A percentile compares a stretch with the other conserved stretches of the same genome.
phyloP scores from a whole-genome alignment of 208 protist genomes.

The Trypanosoma vivax region DNA sequence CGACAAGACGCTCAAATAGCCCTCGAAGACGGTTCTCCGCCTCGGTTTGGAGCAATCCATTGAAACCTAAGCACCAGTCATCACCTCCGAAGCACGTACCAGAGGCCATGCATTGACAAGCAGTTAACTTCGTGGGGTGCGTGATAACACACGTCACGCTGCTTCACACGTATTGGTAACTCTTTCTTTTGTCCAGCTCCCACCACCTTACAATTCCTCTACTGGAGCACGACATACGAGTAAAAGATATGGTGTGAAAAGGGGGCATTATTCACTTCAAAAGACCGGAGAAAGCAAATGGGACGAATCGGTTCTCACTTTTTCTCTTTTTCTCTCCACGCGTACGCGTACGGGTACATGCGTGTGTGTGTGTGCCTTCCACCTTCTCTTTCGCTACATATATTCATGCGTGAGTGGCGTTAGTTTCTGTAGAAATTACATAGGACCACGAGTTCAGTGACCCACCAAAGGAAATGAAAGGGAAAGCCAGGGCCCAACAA shows the following conservation, averaged over 20 bases:
- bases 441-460: too few species aligned
- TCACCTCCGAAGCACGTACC: not conserved
- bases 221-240: too few species aligned
- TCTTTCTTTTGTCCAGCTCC: not conserved
- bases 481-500: too few species aligned
- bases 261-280: too few species aligned
- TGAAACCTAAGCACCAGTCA: conserved; percentile 29
- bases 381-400: conserved; percentile 1
- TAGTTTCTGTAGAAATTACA: too few species aligned
- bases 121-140: not conserved
- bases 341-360: not conserved
- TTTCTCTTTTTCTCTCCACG: not conserved
- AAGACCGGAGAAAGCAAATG: too few species aligned
- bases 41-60: conserved; percentile 26
- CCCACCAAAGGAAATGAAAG: too few species aligned
- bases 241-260: too few species aligned
- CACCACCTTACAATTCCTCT: too few species aligned
- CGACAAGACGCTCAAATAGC: conserved; percentile 36
- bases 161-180: not conserved
- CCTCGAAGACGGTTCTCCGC: conserved; percentile 38
- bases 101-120: conserved; percentile 21
- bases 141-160: not conserved
- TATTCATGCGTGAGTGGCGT: not conserved
- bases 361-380: not conserved
- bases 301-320: not conserved